A percentile compares a stretch with the other conserved stretches of the same genome.
Evolutionary conservation across 306 rosid species (phyloP).

Genomic region (Castanea crenata): DNA sequence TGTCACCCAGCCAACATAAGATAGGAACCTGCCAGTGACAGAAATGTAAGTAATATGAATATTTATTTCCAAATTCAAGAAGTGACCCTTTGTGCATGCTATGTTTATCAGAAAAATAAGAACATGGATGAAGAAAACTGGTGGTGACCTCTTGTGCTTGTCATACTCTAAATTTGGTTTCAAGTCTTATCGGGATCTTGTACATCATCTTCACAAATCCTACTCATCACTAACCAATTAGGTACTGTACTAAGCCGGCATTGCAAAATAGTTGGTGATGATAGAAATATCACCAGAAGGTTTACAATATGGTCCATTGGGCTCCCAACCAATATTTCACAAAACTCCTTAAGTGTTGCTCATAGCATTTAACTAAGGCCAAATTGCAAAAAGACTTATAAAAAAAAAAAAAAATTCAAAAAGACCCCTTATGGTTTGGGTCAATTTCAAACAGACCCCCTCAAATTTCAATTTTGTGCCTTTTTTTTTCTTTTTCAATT

Average conservation of each 20-base stretch:
- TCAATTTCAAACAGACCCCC: too few relatives aligned
- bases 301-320: background rate
- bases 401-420: too few relatives aligned
- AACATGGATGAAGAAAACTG: background rate
- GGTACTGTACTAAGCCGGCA: background rate
- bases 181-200: background rate
- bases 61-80: background rate
- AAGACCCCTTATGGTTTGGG: too few relatives aligned
- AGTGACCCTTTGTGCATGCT: background rate
- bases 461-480: too few relatives aligned
- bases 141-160: background rate
- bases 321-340: background rate
- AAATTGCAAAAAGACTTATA: too few relatives aligned
- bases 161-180: background rate
- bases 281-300: background rate
- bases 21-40: conserved; percentile 64
- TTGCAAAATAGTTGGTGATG: background rate
- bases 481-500: too few relatives aligned
- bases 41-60: conserved; percentile 8
- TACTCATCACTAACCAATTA: background rate
- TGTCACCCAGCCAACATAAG: conserved; percentile 96
- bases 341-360: background rate
- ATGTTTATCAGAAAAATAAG: background rate
- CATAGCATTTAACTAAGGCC: background rate
- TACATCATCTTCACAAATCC: background rate